Conservation (phyloP, 2,329 filamentous ascomycete genomes). For the Paracamarosporium sp. region DNA sequence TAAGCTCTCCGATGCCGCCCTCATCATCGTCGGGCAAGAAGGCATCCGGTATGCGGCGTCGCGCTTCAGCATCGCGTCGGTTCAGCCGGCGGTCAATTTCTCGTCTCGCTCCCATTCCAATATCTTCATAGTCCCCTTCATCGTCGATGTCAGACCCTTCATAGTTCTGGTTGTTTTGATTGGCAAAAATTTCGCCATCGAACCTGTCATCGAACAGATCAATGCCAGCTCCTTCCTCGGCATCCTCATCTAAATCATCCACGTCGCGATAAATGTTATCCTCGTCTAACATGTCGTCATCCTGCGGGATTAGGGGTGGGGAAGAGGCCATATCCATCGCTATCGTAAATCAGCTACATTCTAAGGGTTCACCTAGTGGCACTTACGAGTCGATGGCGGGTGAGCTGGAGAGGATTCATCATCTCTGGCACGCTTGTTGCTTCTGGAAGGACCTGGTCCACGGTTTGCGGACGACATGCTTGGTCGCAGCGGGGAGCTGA, state of each 20-base stretch:
- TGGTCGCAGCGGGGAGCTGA: slow-evolving; percentile 80
- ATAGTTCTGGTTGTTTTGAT: slow-evolving; percentile 65
- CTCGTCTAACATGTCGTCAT: slow-evolving; percentile 72
- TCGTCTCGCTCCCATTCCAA: slow-evolving; percentile 71
- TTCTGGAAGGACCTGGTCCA: slow-evolving; percentile 63
- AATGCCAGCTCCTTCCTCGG: slow-evolving; percentile 73
- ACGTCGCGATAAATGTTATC: slow-evolving; percentile 70
- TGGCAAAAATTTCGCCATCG: slow-evolving; percentile 63
- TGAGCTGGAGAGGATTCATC: slow-evolving; percentile 65
- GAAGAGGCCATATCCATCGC: slow-evolving; percentile 60
- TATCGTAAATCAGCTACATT: slow-evolving; percentile 41
- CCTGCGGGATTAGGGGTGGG: slow-evolving; percentile 70
- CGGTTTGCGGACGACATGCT: slow-evolving; percentile 86
- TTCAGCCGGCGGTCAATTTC: slow-evolving; percentile 76
- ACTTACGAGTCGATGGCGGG: slow-evolving; percentile 70
- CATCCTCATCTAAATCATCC: slow-evolving; percentile 72
- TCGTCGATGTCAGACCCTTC: slow-evolving; percentile 78
- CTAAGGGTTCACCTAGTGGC: slow-evolving; percentile 2
- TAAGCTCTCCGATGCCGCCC: slow-evolving; percentile 83
- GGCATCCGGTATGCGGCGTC: slow-evolving; percentile 71
- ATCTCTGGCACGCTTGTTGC: slow-evolving; percentile 72
- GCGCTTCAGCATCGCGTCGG: slow-evolving; percentile 74
- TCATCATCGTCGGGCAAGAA: slow-evolving; percentile 86
- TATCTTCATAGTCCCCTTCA: slow-evolving; percentile 72
- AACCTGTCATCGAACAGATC: slow-evolving; percentile 75